phyloP scores from a whole-genome alignment of 2,329 filamentous ascomycete genomes.

The Tolypocladium ophioglossoides region DNA sequence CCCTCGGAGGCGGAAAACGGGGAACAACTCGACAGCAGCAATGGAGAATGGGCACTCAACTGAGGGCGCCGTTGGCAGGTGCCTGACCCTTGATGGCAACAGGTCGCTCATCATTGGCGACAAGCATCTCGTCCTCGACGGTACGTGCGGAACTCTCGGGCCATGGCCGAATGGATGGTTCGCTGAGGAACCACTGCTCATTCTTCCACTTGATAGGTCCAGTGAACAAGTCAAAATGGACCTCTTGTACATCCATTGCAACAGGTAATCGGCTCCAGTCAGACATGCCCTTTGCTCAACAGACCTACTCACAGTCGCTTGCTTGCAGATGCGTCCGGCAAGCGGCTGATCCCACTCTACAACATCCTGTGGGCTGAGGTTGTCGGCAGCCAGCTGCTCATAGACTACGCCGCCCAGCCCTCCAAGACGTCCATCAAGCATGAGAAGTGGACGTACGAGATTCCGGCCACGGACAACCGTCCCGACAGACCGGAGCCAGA shows the following conservation, averaged over 20 bases:
- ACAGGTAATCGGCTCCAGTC: background rate
- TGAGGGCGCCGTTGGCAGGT: constrained; percentile 15
- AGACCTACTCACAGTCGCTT: background rate
- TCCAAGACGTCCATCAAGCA: constrained; percentile 51
- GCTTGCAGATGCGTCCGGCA: constrained; percentile 12
- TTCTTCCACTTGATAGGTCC: background rate
- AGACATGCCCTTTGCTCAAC: background rate
- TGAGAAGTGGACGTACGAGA: constrained; percentile 42
- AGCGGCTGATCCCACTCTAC: constrained; percentile 56
- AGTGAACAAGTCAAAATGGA: background rate
- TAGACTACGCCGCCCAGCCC: constrained; percentile 59
- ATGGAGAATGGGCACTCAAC: constrained; percentile 6
- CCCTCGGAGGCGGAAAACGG: background rate
- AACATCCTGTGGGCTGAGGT: constrained; percentile 76
- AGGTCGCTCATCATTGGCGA: constrained; percentile 20
- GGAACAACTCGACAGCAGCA: background rate
- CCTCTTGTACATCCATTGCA: background rate
- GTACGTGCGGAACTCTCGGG: constrained; percentile 18
- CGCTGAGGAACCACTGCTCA: background rate
- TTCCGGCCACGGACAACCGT: constrained; percentile 20
- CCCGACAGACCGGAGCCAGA: constrained; percentile 27
- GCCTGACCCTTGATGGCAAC: constrained; percentile 18
- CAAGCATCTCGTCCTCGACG: constrained; percentile 20
- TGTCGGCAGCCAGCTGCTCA: constrained; percentile 46
- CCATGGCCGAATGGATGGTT: background rate